These are phyloP conservation scores for Trichoderma pleuroti DNA, from an alignment of 2,329 filamentous ascomycete species.

Conservation along the genomic window DNA sequence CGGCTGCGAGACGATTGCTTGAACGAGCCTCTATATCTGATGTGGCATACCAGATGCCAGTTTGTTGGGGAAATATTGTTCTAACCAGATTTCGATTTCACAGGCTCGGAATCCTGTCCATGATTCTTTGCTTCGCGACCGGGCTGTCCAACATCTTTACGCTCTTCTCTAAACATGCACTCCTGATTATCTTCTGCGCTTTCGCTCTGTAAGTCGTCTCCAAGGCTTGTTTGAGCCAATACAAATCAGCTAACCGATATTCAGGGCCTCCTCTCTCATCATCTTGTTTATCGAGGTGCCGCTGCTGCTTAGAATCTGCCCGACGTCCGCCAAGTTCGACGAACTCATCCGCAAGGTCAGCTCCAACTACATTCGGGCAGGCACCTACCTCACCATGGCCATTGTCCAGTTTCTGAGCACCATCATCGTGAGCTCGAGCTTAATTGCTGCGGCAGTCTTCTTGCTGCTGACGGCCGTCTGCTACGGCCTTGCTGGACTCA, in stretches of 20 bases:
- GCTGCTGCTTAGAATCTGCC: slow-evolving; percentile 93
- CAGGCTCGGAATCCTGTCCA: slow-evolving; percentile 67
- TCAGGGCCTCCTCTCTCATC: slow-evolving; percentile 65
- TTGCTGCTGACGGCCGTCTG: slow-evolving; percentile 73
- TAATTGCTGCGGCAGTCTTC: slow-evolving; percentile 84
- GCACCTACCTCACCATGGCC: slow-evolving; percentile 78
- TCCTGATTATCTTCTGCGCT: slow-evolving; percentile 51
- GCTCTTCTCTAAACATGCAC: slow-evolving; percentile 33
- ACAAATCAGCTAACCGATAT: neutral
- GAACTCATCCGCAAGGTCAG: slow-evolving; percentile 84
- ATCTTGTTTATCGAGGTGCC: slow-evolving; percentile 88
- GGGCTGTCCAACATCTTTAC: slow-evolving; percentile 67
- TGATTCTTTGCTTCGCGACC: slow-evolving; percentile 67
- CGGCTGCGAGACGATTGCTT: neutral
- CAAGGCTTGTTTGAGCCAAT: neutral
- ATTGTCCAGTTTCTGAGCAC: slow-evolving; percentile 81
- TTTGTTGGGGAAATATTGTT: neutral
- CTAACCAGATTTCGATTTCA: slow-evolving; percentile 12
- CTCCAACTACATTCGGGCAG: slow-evolving; percentile 95
- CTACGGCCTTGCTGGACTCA: slow-evolving; percentile 75
- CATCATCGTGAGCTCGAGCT: slow-evolving; percentile 58
- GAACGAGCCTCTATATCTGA: neutral
- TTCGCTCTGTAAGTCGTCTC: slow-evolving; percentile 49
- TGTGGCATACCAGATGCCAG: neutral
- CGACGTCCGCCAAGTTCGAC: slow-evolving; percentile 88